Percentiles rank a stretch among this genome's conserved stretches.
Evolutionary conservation across 2,329 filamentous ascomycete genomes (phyloP).

Genomic region (Paraconiothyrium sp.): DNA sequence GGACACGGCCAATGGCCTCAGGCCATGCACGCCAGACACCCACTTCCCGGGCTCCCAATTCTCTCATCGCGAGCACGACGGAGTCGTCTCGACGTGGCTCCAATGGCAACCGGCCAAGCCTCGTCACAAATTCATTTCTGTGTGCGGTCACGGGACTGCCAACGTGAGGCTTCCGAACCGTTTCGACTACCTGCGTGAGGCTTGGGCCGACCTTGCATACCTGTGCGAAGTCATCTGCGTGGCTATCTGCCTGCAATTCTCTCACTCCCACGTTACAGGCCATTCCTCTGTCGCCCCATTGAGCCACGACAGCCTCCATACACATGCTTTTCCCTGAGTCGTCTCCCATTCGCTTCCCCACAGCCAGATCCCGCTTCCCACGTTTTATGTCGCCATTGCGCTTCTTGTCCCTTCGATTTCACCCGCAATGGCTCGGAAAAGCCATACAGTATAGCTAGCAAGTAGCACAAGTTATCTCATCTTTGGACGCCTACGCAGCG

Average conservation of each 20-base stretch:
- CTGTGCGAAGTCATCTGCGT: slow-evolving; percentile 40
- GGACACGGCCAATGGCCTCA: slow-evolving; percentile 39
- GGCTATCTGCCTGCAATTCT: slow-evolving; percentile 42
- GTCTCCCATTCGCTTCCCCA: slow-evolving; percentile 47
- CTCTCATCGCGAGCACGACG: slow-evolving; percentile 40
- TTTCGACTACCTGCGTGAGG: slow-evolving; percentile 37
- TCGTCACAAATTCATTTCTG: slow-evolving; percentile 29
- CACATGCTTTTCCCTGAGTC: slow-evolving; percentile 36
- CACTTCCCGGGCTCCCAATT: slow-evolving; percentile 39
- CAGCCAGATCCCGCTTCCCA: slow-evolving; percentile 44
- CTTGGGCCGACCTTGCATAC: slow-evolving; percentile 27
- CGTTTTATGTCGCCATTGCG: slow-evolving; percentile 48
- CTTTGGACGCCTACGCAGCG: slow-evolving; percentile 30
- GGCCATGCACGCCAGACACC: slow-evolving; percentile 31
- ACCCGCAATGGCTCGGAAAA: slow-evolving; percentile 41
- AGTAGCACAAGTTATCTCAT: slow-evolving; percentile 42
- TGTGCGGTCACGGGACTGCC: slow-evolving; percentile 41
- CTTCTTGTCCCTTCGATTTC: slow-evolving; percentile 37
- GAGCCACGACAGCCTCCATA: slow-evolving; percentile 41
- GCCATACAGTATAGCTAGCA: slow-evolving; percentile 42
- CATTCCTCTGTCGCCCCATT: slow-evolving; percentile 33
- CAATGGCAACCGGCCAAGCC: slow-evolving; percentile 44
- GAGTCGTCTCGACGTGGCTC: slow-evolving; percentile 46
- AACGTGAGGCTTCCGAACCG: slow-evolving; percentile 44
- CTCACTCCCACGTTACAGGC: slow-evolving; percentile 38